A percentile compares a stretch with the other conserved stretches of the same genome.
Conservation (phyloP, 176 grass and related monocot genomes). For the Rhipidocladum racemiflorum region DNA sequence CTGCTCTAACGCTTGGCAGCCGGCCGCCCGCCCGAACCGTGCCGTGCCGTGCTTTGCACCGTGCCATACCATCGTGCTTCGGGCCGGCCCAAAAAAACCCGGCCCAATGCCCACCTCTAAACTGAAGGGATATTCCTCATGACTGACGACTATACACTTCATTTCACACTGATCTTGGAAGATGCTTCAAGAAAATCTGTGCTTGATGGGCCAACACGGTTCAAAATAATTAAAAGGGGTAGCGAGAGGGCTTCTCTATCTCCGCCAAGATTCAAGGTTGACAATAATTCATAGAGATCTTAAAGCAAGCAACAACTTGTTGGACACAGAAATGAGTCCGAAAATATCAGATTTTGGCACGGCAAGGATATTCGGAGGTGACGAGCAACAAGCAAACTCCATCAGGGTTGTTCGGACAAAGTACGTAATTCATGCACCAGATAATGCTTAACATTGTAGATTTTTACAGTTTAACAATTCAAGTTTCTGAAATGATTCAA, state of each 20-base stretch:
- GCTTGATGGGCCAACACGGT: slow-evolving; percentile 33
- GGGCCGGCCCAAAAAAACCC: no score
- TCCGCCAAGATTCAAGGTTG: slow-evolving; percentile 57
- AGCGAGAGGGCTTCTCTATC: slow-evolving; percentile 54
- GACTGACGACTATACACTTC: neutral
- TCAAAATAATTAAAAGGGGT: slow-evolving; percentile 48
- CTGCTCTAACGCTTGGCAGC: no score
- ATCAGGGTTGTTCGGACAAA: slow-evolving; percentile 40
- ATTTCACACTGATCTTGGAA: slow-evolving; percentile 21
- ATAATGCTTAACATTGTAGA: neutral
- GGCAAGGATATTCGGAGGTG: slow-evolving; percentile 41
- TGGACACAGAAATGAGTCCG: slow-evolving; percentile 41
- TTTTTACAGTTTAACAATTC: neutral
- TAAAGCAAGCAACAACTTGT: slow-evolving; percentile 55
- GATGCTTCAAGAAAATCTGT: neutral
- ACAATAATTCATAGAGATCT: slow-evolving; percentile 44
- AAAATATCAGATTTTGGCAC: slow-evolving; percentile 69
- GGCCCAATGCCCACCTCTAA: no score
- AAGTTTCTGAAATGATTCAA: neutral
- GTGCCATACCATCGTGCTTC: no score
- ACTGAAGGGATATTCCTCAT: neutral
- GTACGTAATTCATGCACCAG: slow-evolving; percentile 31
- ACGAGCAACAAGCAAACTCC: slow-evolving; percentile 34
- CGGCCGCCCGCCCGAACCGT: no score
- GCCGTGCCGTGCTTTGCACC: no score